Evolutionary conservation across 352 stramenopile genomes (phyloP).

Genomic region (Globisporangium parvum): DNA sequence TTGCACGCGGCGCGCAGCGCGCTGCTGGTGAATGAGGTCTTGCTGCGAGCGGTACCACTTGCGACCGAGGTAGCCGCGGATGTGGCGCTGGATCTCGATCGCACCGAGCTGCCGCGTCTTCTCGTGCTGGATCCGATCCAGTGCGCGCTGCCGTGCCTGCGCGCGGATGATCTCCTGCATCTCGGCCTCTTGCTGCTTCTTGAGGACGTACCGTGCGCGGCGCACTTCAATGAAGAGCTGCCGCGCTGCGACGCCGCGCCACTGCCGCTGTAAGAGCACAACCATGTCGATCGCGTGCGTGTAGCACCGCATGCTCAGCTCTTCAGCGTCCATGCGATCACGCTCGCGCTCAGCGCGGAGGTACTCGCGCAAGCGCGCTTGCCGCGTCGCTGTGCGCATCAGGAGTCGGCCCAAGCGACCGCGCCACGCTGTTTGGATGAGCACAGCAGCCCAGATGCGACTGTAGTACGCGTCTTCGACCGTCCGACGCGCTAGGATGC

Average conservation of each 20-base stretch:
- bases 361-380: conserved; percentile 61
- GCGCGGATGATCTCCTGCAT: conserved; percentile 58
- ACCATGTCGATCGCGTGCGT: conserved; percentile 53
- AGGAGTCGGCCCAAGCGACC: conserved; percentile 45
- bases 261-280: conserved; percentile 61
- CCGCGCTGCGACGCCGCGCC: conserved; percentile 59
- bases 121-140: conserved; percentile 44
- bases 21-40: conserved; percentile 41
- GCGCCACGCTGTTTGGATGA: conserved; percentile 72
- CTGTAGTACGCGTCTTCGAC: conserved; percentile 61
- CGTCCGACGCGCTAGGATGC: conserved; percentile 26
- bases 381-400: conserved; percentile 41
- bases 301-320: conserved; percentile 31
- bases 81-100: conserved; percentile 65
- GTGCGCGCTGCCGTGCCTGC: conserved; percentile 36
- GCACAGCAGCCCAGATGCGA: conserved; percentile 50
- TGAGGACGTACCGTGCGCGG: conserved; percentile 40
- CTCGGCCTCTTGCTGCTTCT: conserved; percentile 64
- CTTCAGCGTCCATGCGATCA: conserved; percentile 50
- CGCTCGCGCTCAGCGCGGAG: conserved; percentile 53
- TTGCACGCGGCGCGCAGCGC: conserved; percentile 47
- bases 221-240: conserved; percentile 58
- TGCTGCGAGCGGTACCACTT: conserved; percentile 52
- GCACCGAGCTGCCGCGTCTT: conserved; percentile 41
- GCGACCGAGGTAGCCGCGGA: conserved; percentile 47